Evolutionary conservation across 2,329 filamentous ascomycete genomes (phyloP).

Genomic region (Xylariaceae sp.): DNA sequence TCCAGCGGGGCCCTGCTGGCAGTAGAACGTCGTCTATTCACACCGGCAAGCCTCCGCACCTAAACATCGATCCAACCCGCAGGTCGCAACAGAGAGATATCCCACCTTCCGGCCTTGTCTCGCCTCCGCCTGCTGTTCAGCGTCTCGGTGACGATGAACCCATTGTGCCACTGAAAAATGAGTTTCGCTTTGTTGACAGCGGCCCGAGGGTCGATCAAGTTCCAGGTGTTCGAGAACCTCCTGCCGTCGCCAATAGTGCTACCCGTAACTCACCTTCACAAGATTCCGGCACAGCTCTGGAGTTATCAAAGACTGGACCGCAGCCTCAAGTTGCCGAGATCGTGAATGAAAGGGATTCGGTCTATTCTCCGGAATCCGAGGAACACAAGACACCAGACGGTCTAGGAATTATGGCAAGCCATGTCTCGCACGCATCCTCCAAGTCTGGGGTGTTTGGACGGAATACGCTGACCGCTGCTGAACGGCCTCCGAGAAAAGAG

Average conservation of each 20-base stretch:
- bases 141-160: constrained; percentile 11
- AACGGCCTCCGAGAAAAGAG: constrained; percentile 32
- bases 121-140: constrained; percentile 24
- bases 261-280: constrained; percentile 20
- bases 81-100: constrained; percentile 42
- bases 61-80: constrained; percentile 31
- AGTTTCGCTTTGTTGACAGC: constrained; percentile 36
- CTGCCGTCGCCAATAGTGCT: constrained; percentile 29
- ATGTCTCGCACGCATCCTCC: constrained; percentile 20
- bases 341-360: constrained; percentile 21
- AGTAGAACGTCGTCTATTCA: constrained; percentile 42
- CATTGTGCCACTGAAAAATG: constrained; percentile 24
- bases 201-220: constrained; percentile 25
- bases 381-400: constrained; percentile 12
- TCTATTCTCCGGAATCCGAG: constrained; percentile 11
- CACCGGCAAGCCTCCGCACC: constrained; percentile 31
- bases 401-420: constrained; percentile 21
- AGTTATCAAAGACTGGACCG: constrained; percentile 17
- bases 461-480: constrained; percentile 26
- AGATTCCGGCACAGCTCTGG: constrained; percentile 21
- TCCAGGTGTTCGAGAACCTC: constrained; percentile 36
- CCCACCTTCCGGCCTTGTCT: constrained; percentile 34
- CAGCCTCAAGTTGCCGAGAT: constrained; percentile 17
- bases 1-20: constrained; percentile 32
- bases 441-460: constrained; percentile 20